Percentiles rank a stretch among this genome's conserved stretches.
Evolutionary conservation across 768 basidiomycete species (phyloP).

Genomic region (Leccinellum rugosiceps): DNA sequence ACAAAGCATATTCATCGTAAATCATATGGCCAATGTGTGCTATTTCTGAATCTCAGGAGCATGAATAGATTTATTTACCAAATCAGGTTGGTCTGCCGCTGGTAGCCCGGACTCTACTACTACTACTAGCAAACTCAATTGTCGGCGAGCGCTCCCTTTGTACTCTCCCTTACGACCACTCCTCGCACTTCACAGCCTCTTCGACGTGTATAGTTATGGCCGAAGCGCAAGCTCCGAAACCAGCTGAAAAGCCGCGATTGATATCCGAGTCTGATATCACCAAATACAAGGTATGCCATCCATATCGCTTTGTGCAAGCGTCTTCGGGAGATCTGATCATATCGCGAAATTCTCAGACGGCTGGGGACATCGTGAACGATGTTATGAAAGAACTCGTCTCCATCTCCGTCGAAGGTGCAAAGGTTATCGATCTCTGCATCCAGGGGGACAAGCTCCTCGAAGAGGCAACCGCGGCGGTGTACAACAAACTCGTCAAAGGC

Average conservation of each 20-base stretch:
- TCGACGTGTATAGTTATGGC: constrained; percentile 44
- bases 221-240: constrained; percentile 47
- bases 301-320: constrained; percentile 8
- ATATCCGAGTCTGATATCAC: constrained; percentile 74
- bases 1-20: constrained; percentile 10
- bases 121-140: constrained; percentile 7
- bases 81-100: constrained; percentile 19
- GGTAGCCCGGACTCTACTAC: background rate
- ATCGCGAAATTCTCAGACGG: constrained; percentile 50
- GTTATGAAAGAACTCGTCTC: constrained; percentile 84
- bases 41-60: background rate
- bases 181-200: constrained; percentile 1
- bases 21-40: background rate
- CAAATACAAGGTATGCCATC: constrained; percentile 71
- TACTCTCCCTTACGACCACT: constrained; percentile 5
- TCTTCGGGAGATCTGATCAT: constrained; percentile 9
- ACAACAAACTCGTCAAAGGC: constrained; percentile 88
- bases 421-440: constrained; percentile 84
- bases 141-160: background rate
- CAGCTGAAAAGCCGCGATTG: constrained; percentile 51
- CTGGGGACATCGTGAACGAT: constrained; percentile 84
- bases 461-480: constrained; percentile 77
- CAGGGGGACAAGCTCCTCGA: constrained; percentile 95
- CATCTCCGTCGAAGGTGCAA: constrained; percentile 75
- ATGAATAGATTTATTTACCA: constrained; percentile 19